Conservation (phyloP, 1,139 yeast species). For the Candida buenavistaensis region DNA sequence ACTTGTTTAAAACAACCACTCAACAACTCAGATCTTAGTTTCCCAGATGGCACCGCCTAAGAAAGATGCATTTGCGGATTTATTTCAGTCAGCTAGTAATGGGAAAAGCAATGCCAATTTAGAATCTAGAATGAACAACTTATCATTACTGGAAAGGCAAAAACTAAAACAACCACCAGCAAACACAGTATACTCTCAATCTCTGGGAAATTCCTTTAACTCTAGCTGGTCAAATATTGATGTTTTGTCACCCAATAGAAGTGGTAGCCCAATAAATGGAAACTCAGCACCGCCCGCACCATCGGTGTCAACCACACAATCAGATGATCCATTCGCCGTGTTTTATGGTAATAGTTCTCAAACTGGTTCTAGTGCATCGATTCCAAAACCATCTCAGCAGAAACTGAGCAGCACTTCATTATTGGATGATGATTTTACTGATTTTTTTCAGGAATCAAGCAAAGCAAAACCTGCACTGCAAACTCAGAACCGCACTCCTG, state of each 20-base stretch:
- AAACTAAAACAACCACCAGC: constrained; percentile 8
- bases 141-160: constrained; percentile 24
- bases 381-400: constrained; percentile 1
- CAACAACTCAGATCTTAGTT: too few species aligned
- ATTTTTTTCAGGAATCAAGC: constrained; percentile 28
- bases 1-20: background rate
- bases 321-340: constrained; percentile 21
- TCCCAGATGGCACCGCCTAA: constrained; percentile 29
- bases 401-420: constrained; percentile 17
- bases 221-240: constrained; percentile 25
- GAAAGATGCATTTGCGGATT: constrained; percentile 50
- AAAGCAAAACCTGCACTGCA: constrained; percentile 6
- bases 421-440: constrained; percentile 46
- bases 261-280: constrained; percentile 7
- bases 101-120: constrained; percentile 5
- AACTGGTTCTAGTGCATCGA: background rate
- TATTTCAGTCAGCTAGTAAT: constrained; percentile 37
- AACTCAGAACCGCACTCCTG: too few species aligned
- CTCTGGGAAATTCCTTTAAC: constrained; percentile 6
- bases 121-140: constrained; percentile 15
- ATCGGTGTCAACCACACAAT: background rate
- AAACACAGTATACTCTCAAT: constrained; percentile 1
- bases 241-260: constrained; percentile 14
- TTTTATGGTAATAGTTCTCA: constrained; percentile 11
- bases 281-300: background rate